Evolutionary conservation across 2,329 filamentous ascomycete species (phyloP).

Genomic region (Nemania serpens): DNA sequence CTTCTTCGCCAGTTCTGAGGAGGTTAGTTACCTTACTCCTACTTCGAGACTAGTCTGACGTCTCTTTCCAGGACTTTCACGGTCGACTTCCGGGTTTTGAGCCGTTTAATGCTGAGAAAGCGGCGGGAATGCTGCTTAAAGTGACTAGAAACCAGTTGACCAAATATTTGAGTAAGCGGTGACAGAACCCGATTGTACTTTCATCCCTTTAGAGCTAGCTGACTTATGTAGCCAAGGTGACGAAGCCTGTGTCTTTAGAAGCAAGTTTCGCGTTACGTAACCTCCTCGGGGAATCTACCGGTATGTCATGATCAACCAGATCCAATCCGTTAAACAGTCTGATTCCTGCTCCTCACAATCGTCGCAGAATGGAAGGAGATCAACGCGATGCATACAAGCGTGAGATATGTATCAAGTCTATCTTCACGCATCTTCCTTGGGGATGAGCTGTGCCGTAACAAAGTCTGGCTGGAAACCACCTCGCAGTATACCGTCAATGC

Average conservation of each 20-base stretch:
- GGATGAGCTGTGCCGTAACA: constrained; percentile 48
- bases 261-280: constrained; percentile 25
- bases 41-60: neutral
- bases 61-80: constrained; percentile 20
- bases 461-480: constrained; percentile 49
- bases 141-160: constrained; percentile 23
- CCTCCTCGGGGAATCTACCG: constrained; percentile 26
- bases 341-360: neutral
- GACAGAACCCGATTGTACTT: neutral
- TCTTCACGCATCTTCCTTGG: constrained; percentile 54
- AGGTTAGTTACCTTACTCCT: constrained; percentile 1
- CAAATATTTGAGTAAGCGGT: constrained; percentile 19
- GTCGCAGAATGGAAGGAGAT: constrained; percentile 47
- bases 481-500: constrained; percentile 45
- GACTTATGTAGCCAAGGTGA: constrained; percentile 19
- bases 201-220: neutral
- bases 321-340: neutral
- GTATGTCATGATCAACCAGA: constrained; percentile 10
- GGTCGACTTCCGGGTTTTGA: constrained; percentile 24
- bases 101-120: constrained; percentile 11
- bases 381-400: constrained; percentile 39
- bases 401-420: constrained; percentile 49
- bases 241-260: constrained; percentile 27
- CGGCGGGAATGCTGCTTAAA: constrained; percentile 16
- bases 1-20: constrained; percentile 8